These are phyloP conservation scores for Capsella rubella DNA, from an alignment of 441 rosid genomes.

Conservation along the genomic window DNA sequence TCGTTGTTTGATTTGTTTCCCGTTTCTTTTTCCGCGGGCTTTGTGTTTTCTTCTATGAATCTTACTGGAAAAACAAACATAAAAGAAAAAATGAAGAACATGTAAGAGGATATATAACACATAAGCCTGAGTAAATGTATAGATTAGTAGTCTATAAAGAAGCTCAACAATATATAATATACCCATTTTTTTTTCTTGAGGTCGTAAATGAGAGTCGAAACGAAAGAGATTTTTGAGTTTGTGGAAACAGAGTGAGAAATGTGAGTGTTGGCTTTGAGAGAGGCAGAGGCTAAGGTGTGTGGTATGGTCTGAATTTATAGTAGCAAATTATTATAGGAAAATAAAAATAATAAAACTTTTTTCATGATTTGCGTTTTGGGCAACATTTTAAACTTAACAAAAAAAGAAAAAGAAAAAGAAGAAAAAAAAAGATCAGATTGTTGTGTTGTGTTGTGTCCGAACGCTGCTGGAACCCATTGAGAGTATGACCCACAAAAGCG, in stretches of 20 bases:
- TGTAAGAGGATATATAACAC: neutral
- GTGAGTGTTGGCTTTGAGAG: constrained; percentile 38
- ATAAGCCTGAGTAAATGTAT: neutral
- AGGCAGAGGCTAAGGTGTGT: constrained; percentile 40
- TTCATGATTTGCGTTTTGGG: neutral
- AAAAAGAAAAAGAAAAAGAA: constrained; percentile 2
- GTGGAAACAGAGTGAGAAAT: constrained; percentile 36
- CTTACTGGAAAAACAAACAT: constrained; percentile 27
- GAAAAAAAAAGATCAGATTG: constrained; percentile 20
- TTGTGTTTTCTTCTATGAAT: constrained; percentile 34
- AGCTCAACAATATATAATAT: constrained; percentile 19
- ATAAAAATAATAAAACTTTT: constrained; percentile 16
- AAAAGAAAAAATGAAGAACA: neutral
- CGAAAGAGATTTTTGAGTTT: constrained; percentile 7
- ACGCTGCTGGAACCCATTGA: constrained; percentile 35
- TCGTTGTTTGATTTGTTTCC: constrained; percentile 31
- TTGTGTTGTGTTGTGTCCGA: constrained; percentile 22
- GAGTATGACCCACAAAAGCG: constrained; percentile 32
- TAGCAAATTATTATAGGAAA: constrained; percentile 25
- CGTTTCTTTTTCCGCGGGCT: constrained; percentile 34
- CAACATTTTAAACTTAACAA: constrained; percentile 17
- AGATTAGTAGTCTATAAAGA: neutral
- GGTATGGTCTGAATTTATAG: constrained; percentile 39
- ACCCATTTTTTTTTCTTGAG: constrained; percentile 30
- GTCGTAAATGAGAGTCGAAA: neutral